Percentiles rank a stretch among this genome's conserved stretches.
phyloP scores from a whole-genome alignment of 192 early-diverging fungal genomes.

The Coemansia furcata region DNA sequence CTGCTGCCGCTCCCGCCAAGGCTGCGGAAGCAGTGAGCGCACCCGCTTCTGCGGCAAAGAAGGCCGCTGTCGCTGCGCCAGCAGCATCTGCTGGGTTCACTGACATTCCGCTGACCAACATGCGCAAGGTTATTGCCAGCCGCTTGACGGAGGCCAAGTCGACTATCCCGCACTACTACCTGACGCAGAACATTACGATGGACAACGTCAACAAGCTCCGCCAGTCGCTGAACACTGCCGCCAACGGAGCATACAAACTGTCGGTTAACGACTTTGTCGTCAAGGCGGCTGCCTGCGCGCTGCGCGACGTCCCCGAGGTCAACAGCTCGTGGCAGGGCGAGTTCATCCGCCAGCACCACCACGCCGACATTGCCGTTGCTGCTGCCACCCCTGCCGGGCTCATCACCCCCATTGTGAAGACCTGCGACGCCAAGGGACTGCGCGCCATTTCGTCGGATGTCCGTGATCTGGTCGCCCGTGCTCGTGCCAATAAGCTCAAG shows the following conservation, averaged over 20 bases:
- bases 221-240: slow-evolving; percentile 80
- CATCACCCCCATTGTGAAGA: slow-evolving; percentile 90
- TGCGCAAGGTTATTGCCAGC: slow-evolving; percentile 78
- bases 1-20: slow-evolving; percentile 27
- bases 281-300: slow-evolving; percentile 88
- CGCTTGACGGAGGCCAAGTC: slow-evolving; percentile 77
- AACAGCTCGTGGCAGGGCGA: slow-evolving; percentile 78
- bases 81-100: slow-evolving; percentile 56
- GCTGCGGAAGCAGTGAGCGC: slow-evolving; percentile 3
- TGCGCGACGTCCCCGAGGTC: slow-evolving; percentile 90
- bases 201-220: slow-evolving; percentile 86
- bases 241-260: slow-evolving; percentile 90
- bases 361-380: slow-evolving; percentile 92
- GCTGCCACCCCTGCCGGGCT: slow-evolving; percentile 91
- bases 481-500: slow-evolving; percentile 82
- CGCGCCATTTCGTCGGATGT: slow-evolving; percentile 80
- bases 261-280: slow-evolving; percentile 98
- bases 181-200: slow-evolving; percentile 84
- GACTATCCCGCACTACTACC: slow-evolving; percentile 72
- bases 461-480: slow-evolving; percentile 79
- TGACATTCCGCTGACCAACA: slow-evolving; percentile 71
- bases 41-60: slow-evolving; percentile 19
- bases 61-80: slow-evolving; percentile 50
- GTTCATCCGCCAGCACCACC: slow-evolving; percentile 92
- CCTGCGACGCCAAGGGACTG: slow-evolving; percentile 84